Conservation (phyloP, 2,329 filamentous ascomycete species). For the Xylariaceae sp. region DNA sequence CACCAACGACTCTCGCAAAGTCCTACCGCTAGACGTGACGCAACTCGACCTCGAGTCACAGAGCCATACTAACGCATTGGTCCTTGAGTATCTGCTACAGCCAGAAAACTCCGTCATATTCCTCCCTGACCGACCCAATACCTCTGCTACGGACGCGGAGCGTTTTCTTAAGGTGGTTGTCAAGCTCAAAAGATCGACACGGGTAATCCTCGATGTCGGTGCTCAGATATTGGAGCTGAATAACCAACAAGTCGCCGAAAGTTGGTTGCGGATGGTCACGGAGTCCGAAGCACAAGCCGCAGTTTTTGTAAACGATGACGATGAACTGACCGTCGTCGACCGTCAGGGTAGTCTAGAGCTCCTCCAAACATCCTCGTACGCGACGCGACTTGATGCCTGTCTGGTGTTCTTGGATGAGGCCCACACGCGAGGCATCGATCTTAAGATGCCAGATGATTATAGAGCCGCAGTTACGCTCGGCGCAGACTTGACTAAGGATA, state of each 20-base stretch:
- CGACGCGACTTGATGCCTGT: constrained; percentile 47
- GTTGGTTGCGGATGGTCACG: constrained; percentile 48
- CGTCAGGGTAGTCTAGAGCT: constrained; percentile 39
- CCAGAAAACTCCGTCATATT: constrained; percentile 35
- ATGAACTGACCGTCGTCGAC: constrained; percentile 44
- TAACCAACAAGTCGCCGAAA: constrained; percentile 45
- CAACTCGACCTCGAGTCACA: constrained; percentile 57
- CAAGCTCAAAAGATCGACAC: constrained; percentile 43
- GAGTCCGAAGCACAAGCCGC: constrained; percentile 41
- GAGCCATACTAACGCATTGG: constrained; percentile 59
- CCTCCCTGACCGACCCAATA: constrained; percentile 39
- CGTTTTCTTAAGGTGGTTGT: constrained; percentile 42
- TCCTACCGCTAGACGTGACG: constrained; percentile 57
- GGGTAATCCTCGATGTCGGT: constrained; percentile 60
- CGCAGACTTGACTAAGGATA: constrained; percentile 55
- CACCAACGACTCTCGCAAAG: constrained; percentile 61
- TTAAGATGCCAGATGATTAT: constrained; percentile 49
- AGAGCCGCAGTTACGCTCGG: constrained; percentile 54
- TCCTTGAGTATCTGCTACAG: constrained; percentile 55
- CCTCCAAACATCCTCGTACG: constrained; percentile 48
- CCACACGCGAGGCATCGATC: constrained; percentile 58
- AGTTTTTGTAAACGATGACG: constrained; percentile 49
- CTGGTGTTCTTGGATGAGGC: constrained; percentile 57
- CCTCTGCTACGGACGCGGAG: constrained; percentile 29
- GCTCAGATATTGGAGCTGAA: constrained; percentile 62